phyloP scores from a whole-genome alignment of 225 moss, liverwort and hornwort species.

The Asterella californica region DNA sequence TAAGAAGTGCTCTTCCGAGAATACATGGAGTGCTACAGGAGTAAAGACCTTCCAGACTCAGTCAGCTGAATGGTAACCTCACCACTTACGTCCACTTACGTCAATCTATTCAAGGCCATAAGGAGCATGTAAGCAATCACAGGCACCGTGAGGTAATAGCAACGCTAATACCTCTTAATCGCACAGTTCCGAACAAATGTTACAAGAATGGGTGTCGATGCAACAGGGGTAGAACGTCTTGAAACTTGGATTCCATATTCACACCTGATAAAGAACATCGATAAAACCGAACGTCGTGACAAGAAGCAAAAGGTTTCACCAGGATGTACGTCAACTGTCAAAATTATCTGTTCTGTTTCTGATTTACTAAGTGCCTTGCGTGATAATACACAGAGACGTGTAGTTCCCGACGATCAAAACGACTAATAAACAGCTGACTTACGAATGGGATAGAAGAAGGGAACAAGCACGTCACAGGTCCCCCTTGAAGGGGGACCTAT shows the following conservation, averaged over 20 bases:
- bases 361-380: not conserved
- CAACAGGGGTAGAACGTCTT: conserved; percentile 19
- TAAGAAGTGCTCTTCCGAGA: too few species aligned
- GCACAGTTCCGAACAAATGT: not conserved
- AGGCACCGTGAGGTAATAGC: not conserved
- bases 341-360: not conserved
- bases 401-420: not conserved
- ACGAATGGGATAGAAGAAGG: too few species aligned
- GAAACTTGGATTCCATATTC: conserved; percentile 21
- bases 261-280: conserved; percentile 17
- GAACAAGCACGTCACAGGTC: too few species aligned
- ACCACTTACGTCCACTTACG: not conserved
- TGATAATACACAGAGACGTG: not conserved
- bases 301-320: not conserved
- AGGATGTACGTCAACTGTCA: not conserved
- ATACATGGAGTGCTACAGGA: not conserved
- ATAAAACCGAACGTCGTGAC: not conserved
- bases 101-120: not conserved
- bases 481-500: too few species aligned
- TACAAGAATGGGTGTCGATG: conserved; percentile 1
- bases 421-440: not conserved
- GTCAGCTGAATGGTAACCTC: not conserved
- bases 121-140: not conserved
- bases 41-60: not conserved
- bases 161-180: not conserved